Percentiles rank a stretch among this genome's conserved stretches.
phyloP scores from a whole-genome alignment of 768 basidiomycete species.

The Leccinum subtestaceum region DNA sequence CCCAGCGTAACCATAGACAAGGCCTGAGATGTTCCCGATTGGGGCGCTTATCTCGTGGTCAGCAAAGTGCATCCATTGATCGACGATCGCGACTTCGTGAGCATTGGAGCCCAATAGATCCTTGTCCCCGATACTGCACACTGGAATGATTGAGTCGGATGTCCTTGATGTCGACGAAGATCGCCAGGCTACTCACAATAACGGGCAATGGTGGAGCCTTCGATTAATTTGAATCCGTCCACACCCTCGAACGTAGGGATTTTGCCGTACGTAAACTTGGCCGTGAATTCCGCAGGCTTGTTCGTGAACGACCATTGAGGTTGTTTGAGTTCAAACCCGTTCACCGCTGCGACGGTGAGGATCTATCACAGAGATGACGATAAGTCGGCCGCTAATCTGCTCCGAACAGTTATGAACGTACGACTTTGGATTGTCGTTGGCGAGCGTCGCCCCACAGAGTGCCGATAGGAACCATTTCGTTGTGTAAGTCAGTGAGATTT shows the following conservation, averaged over 20 bases:
- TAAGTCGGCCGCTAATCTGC: background rate
- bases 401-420: conserved; percentile 4
- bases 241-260: conserved; percentile 22
- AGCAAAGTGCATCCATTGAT: conserved; percentile 16
- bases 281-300: conserved; percentile 12
- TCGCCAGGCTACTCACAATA: conserved; percentile 13
- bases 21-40: background rate
- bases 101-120: conserved; percentile 9
- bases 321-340: conserved; percentile 14
- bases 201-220: conserved; percentile 22
- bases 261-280: conserved; percentile 23
- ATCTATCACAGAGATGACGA: conserved; percentile 3
- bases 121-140: conserved; percentile 14
- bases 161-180: background rate
- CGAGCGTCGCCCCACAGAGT: conserved; percentile 18
- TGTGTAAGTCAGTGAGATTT: background rate
- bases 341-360: conserved; percentile 19
- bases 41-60: conserved; percentile 11
- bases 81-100: conserved; percentile 9
- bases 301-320: conserved; percentile 12
- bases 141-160: background rate
- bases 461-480: conserved; percentile 15
- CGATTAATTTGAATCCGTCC: conserved; percentile 19
- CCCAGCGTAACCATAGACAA: conserved; percentile 3
- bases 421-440: conserved; percentile 26